These are phyloP conservation scores for Phytophthora uliginosa DNA, from an alignment of 352 stramenopile genomes.

Conservation along the genomic window DNA sequence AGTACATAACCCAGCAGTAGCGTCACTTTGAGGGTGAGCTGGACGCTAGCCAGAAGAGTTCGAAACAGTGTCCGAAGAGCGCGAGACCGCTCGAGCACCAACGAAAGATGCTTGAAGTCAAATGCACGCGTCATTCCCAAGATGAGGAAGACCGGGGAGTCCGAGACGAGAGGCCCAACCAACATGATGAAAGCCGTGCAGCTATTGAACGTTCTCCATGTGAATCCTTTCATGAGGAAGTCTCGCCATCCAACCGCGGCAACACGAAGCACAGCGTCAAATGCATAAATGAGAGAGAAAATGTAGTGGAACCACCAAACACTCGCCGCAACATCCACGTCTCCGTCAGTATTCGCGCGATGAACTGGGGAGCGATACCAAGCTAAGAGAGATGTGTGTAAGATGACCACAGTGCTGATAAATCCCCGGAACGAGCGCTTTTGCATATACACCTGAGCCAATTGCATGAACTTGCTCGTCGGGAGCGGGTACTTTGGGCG, in stretches of 20 bases:
- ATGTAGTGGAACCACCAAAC: constrained; percentile 87
- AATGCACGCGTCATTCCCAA: constrained; percentile 83
- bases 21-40: constrained; percentile 83
- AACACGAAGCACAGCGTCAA: constrained; percentile 76
- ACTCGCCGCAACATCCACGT: constrained; percentile 38
- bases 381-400: constrained; percentile 80
- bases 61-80: constrained; percentile 81
- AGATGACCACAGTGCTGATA: constrained; percentile 67
- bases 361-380: constrained; percentile 77
- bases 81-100: constrained; percentile 77
- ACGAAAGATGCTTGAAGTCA: constrained; percentile 87
- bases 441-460: constrained; percentile 75
- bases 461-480: constrained; percentile 64
- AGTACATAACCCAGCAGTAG: constrained; percentile 82
- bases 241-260: constrained; percentile 82
- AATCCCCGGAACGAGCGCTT: constrained; percentile 72
- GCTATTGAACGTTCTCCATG: constrained; percentile 80
- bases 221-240: constrained; percentile 89
- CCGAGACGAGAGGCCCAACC: constrained; percentile 65
- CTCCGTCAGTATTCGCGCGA: constrained; percentile 38
- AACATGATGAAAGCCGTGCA: constrained; percentile 85
- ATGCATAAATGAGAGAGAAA: constrained; percentile 82
- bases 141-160: constrained; percentile 76
- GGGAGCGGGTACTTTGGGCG: constrained; percentile 80
- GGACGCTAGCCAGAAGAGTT: constrained; percentile 74